Conservation (phyloP, 2,329 filamentous ascomycete species). For the Stagonosporopsis chrysanthemi region DNA sequence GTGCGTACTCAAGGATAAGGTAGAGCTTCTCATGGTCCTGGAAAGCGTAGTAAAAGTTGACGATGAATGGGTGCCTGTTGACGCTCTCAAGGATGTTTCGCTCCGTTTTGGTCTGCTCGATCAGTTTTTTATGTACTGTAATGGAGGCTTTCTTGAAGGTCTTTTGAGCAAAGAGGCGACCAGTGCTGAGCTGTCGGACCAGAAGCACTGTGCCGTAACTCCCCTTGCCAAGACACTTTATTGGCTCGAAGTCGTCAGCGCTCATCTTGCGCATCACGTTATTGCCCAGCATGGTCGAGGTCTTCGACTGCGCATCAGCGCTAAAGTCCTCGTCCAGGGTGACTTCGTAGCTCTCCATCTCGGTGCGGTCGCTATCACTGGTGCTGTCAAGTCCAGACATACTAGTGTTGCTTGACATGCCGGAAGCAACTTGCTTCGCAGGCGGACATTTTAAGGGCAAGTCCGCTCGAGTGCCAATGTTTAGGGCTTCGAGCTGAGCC, state of each 20-base stretch:
- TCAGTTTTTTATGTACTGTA: constrained; percentile 91
- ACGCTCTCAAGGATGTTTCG: constrained; percentile 93
- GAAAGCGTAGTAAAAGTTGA: constrained; percentile 98
- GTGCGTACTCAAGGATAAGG: constrained; percentile 94
- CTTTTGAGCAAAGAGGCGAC: constrained; percentile 94
- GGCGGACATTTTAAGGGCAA: constrained; percentile 57
- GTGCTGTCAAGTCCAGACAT: constrained; percentile 58
- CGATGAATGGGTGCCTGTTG: constrained; percentile 95
- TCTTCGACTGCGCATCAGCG: constrained; percentile 56
- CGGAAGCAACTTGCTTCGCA: constrained; percentile 41
- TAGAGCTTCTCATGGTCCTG: constrained; percentile 98
- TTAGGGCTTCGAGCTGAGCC: constrained; percentile 80
- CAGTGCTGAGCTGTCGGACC: constrained; percentile 87
- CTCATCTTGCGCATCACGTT: constrained; percentile 83
- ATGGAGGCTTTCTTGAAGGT: constrained; percentile 97
- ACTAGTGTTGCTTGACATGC: constrained; percentile 64
- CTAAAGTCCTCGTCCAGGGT: constrained; percentile 86
- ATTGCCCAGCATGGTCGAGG: constrained; percentile 41
- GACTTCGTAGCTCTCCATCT: constrained; percentile 85
- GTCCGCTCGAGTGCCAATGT: constrained; percentile 66
- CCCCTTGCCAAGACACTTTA: constrained; percentile 94
- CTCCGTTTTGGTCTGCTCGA: constrained; percentile 98
- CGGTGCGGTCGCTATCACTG: constrained; percentile 73
- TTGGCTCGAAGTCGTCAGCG: constrained; percentile 84
- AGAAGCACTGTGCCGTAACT: constrained; percentile 94